Conservation (phyloP, 768 basidiomycete species). For the Kwoniella newhampshirensis region DNA sequence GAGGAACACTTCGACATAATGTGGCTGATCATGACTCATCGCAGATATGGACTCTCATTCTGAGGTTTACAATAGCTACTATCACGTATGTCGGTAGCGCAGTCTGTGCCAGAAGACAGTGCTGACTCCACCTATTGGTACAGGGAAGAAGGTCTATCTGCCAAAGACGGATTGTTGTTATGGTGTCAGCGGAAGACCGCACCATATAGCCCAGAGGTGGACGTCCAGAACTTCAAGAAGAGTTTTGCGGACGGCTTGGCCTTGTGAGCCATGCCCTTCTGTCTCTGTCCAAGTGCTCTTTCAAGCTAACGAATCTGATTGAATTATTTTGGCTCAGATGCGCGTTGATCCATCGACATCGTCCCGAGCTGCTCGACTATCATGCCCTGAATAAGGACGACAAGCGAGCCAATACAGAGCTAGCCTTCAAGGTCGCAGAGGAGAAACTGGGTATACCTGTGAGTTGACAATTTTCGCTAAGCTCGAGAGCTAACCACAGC, state of each 20-base stretch:
- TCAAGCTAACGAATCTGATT: too few relatives aligned
- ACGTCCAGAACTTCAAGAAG: constrained; percentile 87
- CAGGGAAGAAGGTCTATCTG: constrained; percentile 97
- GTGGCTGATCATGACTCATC: neutral
- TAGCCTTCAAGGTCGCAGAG: constrained; percentile 85
- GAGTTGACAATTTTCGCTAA: constrained; percentile 41
- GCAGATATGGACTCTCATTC: constrained; percentile 92
- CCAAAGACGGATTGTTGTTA: constrained; percentile 91
- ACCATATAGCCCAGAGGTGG: constrained; percentile 76
- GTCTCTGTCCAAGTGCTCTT: too few relatives aligned
- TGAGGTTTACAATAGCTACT: constrained; percentile 96
- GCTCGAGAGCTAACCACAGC: neutral
- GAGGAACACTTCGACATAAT: neutral
- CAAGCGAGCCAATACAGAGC: constrained; percentile 74
- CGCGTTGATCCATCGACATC: constrained; percentile 94
- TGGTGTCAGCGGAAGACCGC: constrained; percentile 98
- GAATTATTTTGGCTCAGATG: constrained; percentile 68
- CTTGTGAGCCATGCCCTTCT: constrained; percentile 64
- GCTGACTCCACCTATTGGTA: neutral
- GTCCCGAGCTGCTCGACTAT: constrained; percentile 91
- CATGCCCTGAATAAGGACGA: constrained; percentile 80
- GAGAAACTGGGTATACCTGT: constrained; percentile 89
- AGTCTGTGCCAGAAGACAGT: neutral
- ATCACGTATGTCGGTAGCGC: constrained; percentile 69
- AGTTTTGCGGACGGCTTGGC: constrained; percentile 96